Percentiles rank a stretch among this genome's conserved stretches.
Evolutionary conservation across 176 grass and related monocot genomes (phyloP).

Genomic region (Typha latifolia): DNA sequence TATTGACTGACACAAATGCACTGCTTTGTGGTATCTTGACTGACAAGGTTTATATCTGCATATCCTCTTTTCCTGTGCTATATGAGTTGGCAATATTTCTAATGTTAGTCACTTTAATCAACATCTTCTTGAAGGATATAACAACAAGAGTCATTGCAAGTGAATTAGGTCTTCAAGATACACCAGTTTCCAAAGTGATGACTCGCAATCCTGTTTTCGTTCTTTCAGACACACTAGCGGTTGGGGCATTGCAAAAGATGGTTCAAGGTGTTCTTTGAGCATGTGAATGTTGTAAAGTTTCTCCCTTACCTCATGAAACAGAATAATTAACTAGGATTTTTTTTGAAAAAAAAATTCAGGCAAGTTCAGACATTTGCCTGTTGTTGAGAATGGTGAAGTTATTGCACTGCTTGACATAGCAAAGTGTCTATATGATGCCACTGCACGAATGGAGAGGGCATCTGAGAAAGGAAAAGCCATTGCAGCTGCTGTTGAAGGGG

Average conservation of each 20-base stretch:
- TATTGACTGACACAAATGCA: slow-evolving; percentile 68
- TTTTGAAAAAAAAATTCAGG: slow-evolving; percentile 25
- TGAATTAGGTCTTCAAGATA: slow-evolving; percentile 50
- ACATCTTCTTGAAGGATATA: slow-evolving; percentile 32
- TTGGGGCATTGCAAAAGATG: slow-evolving; percentile 74
- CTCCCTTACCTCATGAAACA: background rate
- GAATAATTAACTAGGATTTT: background rate
- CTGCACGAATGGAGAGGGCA: slow-evolving; percentile 50
- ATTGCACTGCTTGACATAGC: slow-evolving; percentile 78
- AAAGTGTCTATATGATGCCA: slow-evolving; percentile 74
- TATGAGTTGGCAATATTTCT: background rate
- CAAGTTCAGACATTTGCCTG: slow-evolving; percentile 72
- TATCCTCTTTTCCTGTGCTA: background rate
- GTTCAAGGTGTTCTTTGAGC: slow-evolving; percentile 37
- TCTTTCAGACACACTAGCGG: slow-evolving; percentile 55
- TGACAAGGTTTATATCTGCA: slow-evolving; percentile 35
- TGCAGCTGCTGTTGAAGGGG: slow-evolving; percentile 22
- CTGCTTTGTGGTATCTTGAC: slow-evolving; percentile 80
- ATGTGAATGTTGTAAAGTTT: background rate
- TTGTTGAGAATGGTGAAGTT: slow-evolving; percentile 90
- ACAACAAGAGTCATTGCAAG: slow-evolving; percentile 41
- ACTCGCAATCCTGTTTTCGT: slow-evolving; percentile 61
- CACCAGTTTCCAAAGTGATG: slow-evolving; percentile 67
- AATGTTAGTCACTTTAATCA: background rate
- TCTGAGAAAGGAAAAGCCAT: slow-evolving; percentile 60